Conservation (phyloP, 169 alveolate genomes). For the Plasmodium knowlesi region DNA sequence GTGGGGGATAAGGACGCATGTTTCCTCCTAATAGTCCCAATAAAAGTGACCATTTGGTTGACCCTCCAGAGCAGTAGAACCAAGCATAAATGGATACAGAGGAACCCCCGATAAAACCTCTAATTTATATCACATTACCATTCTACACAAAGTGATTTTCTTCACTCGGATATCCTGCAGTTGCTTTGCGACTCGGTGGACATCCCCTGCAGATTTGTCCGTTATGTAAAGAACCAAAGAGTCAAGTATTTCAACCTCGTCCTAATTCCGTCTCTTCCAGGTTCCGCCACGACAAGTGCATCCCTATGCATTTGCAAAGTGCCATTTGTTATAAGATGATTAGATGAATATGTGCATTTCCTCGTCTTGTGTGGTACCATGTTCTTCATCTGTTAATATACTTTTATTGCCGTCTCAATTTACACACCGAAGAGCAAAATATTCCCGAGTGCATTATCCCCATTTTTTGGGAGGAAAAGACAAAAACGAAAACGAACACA, state of each 20-base stretch:
- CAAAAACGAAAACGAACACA: background rate
- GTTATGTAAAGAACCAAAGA: constrained; percentile 2
- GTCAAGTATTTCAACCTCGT: constrained; percentile 51
- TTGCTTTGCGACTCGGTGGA: constrained; percentile 41
- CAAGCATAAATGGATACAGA: background rate
- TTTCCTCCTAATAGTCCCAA: background rate
- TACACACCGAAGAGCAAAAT: constrained; percentile 8
- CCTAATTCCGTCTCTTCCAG: constrained; percentile 50
- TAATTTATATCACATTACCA: background rate
- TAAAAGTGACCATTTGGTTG: background rate
- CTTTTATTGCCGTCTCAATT: background rate
- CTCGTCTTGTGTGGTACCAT: background rate
- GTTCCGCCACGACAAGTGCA: background rate
- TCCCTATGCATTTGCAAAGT: background rate
- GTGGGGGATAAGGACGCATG: no score
- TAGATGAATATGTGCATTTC: background rate
- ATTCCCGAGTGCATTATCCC: constrained; percentile 36
- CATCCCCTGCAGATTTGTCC: constrained; percentile 56
- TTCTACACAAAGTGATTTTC: background rate
- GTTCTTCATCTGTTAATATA: background rate
- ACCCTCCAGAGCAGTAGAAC: no score
- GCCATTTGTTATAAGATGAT: background rate
- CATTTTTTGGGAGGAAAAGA: constrained; percentile 43
- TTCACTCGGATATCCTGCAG: background rate
- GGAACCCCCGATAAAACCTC: background rate